These are phyloP conservation scores for Penicillium egyptiacum DNA, from an alignment of 495 filamentous ascomycete genomes.

Conservation along the genomic window DNA sequence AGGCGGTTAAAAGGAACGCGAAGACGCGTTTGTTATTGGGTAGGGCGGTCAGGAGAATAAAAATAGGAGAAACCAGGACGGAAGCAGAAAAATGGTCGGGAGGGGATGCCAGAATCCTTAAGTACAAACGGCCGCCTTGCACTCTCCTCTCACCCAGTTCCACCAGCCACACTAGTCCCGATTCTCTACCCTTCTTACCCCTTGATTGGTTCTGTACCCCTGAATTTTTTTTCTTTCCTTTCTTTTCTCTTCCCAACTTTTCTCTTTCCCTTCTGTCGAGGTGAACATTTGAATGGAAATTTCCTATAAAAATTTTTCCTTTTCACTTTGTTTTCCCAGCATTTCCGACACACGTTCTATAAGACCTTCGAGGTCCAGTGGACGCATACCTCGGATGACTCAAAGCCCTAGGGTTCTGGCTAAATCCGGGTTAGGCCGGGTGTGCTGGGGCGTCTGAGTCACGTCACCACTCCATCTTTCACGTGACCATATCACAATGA, in stretches of 20 bases:
- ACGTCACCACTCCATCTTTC: constrained; percentile 17
- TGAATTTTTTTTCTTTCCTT: constrained; percentile 22
- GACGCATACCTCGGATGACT: constrained; percentile 8
- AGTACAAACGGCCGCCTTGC: constrained; percentile 49
- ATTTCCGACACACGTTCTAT: neutral
- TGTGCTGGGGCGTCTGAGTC: constrained; percentile 5
- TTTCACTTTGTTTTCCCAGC: neutral
- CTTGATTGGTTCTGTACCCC: constrained; percentile 23
- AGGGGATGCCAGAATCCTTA: constrained; percentile 53
- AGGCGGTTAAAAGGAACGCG: constrained; percentile 25
- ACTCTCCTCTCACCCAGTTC: constrained; percentile 42
- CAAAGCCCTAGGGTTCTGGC: constrained; percentile 20
- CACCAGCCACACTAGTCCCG: constrained; percentile 40
- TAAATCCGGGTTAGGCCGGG: constrained; percentile 14
- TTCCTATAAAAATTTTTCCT: too few relatives aligned
- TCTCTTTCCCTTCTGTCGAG: neutral
- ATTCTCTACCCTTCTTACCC: constrained; percentile 35
- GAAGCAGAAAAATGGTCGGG: constrained; percentile 42
- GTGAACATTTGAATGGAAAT: neutral
- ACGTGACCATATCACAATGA: constrained; percentile 16
- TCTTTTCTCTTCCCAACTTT: constrained; percentile 5
- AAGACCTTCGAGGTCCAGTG: neutral
- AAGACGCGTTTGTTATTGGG: constrained; percentile 31
- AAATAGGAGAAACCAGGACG: constrained; percentile 35
- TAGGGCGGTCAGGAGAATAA: constrained; percentile 30